Evolutionary conservation across 1,139 yeast species (phyloP).

Genomic region (Magnusiomyces clavatus): DNA sequence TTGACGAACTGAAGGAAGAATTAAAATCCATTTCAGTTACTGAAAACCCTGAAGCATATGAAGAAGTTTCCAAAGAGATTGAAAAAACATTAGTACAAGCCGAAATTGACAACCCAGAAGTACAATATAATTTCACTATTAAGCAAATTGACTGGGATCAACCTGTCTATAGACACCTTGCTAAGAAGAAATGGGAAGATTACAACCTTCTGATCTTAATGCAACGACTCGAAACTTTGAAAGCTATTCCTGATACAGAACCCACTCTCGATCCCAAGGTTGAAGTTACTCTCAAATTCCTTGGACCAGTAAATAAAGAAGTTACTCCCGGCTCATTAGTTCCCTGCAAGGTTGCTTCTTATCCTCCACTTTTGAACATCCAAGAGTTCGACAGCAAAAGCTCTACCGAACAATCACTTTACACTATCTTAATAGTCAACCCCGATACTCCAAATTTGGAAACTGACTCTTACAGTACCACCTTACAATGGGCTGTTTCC

Average conservation of each 20-base stretch:
- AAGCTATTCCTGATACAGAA: slow-evolving; percentile 86
- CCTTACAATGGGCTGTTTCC: slow-evolving; percentile 70
- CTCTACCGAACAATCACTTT: slow-evolving; percentile 41
- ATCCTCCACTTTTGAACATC: slow-evolving; percentile 67
- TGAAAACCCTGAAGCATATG: slow-evolving; percentile 10
- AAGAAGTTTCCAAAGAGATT: slow-evolving; percentile 1
- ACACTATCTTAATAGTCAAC: slow-evolving; percentile 75
- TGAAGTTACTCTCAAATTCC: slow-evolving; percentile 66
- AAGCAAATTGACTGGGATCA: slow-evolving; percentile 53
- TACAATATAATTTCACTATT: slow-evolving; percentile 52
- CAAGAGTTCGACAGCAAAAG: slow-evolving; percentile 55
- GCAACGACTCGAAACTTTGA: slow-evolving; percentile 84
- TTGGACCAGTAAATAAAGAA: slow-evolving; percentile 60
- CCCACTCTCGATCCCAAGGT: slow-evolving; percentile 83
- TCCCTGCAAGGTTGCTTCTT: slow-evolving; percentile 63
- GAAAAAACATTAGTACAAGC: slow-evolving; percentile 41
- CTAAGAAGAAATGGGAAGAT: slow-evolving; percentile 64
- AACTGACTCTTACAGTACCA: slow-evolving; percentile 61
- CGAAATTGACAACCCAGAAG: slow-evolving; percentile 75
- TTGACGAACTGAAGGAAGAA: slow-evolving; percentile 23
- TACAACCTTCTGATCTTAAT: slow-evolving; percentile 62
- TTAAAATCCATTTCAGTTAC: slow-evolving; percentile 14
- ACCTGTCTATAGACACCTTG: slow-evolving; percentile 71
- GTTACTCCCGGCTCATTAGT: slow-evolving; percentile 70
- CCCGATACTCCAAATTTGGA: slow-evolving; percentile 84